A percentile compares a stretch with the other conserved stretches of the same genome.
These are phyloP conservation scores for Aspergillus funiculosus DNA, from an alignment of 495 filamentous ascomycete genomes.

Conservation along the genomic window DNA sequence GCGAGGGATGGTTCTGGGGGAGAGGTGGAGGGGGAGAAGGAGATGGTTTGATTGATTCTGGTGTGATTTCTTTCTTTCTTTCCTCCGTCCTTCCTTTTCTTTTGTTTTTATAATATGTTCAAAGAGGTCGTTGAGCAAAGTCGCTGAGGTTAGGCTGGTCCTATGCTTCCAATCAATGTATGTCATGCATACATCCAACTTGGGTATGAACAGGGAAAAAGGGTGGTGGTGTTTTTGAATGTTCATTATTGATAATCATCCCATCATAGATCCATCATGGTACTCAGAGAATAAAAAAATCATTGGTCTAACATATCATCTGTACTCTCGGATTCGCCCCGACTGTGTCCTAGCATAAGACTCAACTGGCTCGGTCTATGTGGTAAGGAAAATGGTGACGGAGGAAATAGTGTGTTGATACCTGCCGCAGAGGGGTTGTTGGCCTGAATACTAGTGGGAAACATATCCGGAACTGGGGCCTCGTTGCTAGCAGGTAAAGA, in stretches of 20 bases:
- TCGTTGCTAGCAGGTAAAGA: constrained; percentile 5
- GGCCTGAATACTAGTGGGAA: constrained; percentile 1
- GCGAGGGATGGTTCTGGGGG: neutral
- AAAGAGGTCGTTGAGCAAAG: neutral
- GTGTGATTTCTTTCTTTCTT: constrained; percentile 1
- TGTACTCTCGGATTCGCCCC: neutral
- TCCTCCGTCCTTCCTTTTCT: neutral
- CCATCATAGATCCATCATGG: neutral
- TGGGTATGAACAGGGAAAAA: no score
- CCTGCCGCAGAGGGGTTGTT: neutral
- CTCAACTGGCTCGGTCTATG: constrained; percentile 20
- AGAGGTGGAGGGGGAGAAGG: constrained; percentile 10
- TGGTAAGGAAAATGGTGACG: neutral
- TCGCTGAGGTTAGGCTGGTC: neutral
- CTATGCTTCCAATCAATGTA: neutral
- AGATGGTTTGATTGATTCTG: constrained; percentile 7
- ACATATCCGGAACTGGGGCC: neutral
- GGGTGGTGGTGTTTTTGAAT: no score
- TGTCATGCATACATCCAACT: neutral
- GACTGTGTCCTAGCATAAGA: constrained; percentile 18
- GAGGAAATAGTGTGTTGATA: no score
- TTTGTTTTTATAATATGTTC: neutral
- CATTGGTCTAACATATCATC: neutral
- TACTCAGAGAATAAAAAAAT: neutral
- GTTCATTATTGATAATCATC: constrained; percentile 6